phyloP scores from a whole-genome alignment of 1,139 yeast genomes.

The Tardiomyces depauwii region DNA sequence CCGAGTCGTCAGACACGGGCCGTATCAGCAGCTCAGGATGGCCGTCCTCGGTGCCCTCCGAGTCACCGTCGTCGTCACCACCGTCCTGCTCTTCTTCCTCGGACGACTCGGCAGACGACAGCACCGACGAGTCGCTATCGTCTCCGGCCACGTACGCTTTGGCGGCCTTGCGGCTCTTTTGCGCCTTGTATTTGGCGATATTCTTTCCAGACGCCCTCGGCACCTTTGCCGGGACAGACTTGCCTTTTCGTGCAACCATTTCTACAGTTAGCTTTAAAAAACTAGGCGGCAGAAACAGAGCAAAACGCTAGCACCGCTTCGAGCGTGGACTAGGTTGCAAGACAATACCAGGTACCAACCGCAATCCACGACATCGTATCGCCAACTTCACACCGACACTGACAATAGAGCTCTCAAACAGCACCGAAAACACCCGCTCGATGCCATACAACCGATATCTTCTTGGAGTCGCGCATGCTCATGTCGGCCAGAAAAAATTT shows the following conservation, averaged over 20 bases:
- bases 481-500: no score
- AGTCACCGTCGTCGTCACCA: constrained; percentile 7
- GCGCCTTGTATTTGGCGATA: constrained; percentile 5
- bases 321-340: no score
- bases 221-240: constrained; percentile 2
- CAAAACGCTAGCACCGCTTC: no score
- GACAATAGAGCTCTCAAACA: no score
- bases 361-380: no score
- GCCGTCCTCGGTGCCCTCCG: constrained; percentile 1
- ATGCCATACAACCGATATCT: no score
- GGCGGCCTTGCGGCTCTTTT: constrained; percentile 3
- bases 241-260: neutral
- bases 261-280: neutral
- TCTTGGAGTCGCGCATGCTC: no score
- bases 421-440: no score
- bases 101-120: constrained; percentile 1
- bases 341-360: no score
- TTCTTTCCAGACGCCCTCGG: constrained; percentile 9
- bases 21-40: constrained; percentile 3
- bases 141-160: constrained; percentile 10
- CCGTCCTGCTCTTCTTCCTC: constrained; percentile 5
- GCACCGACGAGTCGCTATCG: constrained; percentile 1
- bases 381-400: no score
- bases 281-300: no score
- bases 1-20: constrained; percentile 3